Evolutionary conservation across 2,329 filamentous ascomycete species (phyloP).

Genomic region (Alternaria arborescens): DNA sequence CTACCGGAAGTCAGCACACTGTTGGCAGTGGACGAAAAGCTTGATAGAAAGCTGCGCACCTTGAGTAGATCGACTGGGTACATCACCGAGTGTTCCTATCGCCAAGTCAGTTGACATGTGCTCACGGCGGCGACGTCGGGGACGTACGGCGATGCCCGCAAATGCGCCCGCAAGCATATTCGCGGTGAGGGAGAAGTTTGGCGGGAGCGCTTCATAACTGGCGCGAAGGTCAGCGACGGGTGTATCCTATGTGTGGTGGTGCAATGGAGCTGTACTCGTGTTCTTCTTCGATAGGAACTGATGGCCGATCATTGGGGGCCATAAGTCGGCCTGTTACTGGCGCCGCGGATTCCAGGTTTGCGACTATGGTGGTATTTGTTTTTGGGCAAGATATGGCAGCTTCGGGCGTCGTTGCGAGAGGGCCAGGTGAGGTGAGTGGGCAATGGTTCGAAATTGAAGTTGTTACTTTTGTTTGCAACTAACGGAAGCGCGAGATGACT

Average conservation of each 20-base stretch:
- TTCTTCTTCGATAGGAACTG: slow-evolving; percentile 49
- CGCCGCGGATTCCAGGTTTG: slow-evolving; percentile 49
- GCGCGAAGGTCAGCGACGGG: slow-evolving; percentile 32
- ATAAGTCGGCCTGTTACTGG: slow-evolving; percentile 50
- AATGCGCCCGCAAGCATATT: slow-evolving; percentile 98
- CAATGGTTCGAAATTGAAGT: slow-evolving; percentile 26
- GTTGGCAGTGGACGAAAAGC: slow-evolving; percentile 2
- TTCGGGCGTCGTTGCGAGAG: slow-evolving; percentile 15
- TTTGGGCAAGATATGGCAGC: slow-evolving; percentile 10
- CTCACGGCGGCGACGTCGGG: slow-evolving; percentile 20
- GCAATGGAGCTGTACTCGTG: slow-evolving; percentile 49
- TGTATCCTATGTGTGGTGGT: slow-evolving; percentile 7
- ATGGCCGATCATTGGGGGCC: slow-evolving; percentile 52
- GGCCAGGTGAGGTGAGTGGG: slow-evolving; percentile 20
- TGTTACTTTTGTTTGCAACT: slow-evolving; percentile 44
- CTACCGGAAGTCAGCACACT: slow-evolving; percentile 59
- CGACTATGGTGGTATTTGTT: slow-evolving; percentile 24
- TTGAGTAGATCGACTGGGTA: slow-evolving; percentile 98
- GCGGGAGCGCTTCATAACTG: slow-evolving; percentile 90
- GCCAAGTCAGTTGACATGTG: slow-evolving; percentile 33
- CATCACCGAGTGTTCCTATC: slow-evolving; percentile 96
- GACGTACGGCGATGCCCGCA: slow-evolving; percentile 87
- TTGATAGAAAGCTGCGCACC: slow-evolving; percentile 62
- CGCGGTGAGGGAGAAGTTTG: slow-evolving; percentile 90
- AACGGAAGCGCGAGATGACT: slow-evolving; percentile 32